Evolutionary conservation across 768 basidiomycete genomes (phyloP), one percentile per base, ranked within the genome.

Genomic region (Kwoniella dendrophila): DNA sequence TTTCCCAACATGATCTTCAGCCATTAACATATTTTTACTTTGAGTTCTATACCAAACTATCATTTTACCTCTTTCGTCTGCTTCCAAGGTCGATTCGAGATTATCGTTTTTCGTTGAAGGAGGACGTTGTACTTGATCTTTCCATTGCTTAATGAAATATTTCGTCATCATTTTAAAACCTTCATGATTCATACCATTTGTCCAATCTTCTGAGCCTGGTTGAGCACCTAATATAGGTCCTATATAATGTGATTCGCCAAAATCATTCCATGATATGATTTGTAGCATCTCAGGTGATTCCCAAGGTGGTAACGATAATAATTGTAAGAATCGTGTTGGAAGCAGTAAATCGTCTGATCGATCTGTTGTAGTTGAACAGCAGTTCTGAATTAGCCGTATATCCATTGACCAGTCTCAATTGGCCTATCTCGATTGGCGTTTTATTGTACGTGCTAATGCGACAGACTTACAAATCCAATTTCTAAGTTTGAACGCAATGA

Each of bases 261-360:
- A 75, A 62, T 80, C 79, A 63, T 80, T 80, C 79, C 79, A 80
- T 45, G 69, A 74, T 45, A 80, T 71, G 14, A 79, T 65, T 51
- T 79, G 73, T 7, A 80, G 73, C 29, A 78, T 70, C n/a, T 70
- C 60, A 1, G 77, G 78, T 33, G 53, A 59, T 38, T 61, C 22
- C 11, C 51, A 8, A 11, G 33, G 36, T 24, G 67, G 60, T 24
- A 75, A 63, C 2, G 56, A 48, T 24, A 80, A 60, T 18, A 79
- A 57, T 22, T 75, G 63, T 20, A 38, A 22, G 66, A 73, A 79
- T 11, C 79, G 70, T 0, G 68, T 64, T 1, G 76, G 66, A 47
- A 71, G 76, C 3, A 78, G 66, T n/a, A 73, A 66, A 36, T 76
- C 72, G 64, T 80, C 79, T 1, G 78, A 78, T 8, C 72, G 72